phyloP scores from a whole-genome alignment of 2,329 filamentous ascomycete genomes.

The Conoideocrella luteorostrata region DNA sequence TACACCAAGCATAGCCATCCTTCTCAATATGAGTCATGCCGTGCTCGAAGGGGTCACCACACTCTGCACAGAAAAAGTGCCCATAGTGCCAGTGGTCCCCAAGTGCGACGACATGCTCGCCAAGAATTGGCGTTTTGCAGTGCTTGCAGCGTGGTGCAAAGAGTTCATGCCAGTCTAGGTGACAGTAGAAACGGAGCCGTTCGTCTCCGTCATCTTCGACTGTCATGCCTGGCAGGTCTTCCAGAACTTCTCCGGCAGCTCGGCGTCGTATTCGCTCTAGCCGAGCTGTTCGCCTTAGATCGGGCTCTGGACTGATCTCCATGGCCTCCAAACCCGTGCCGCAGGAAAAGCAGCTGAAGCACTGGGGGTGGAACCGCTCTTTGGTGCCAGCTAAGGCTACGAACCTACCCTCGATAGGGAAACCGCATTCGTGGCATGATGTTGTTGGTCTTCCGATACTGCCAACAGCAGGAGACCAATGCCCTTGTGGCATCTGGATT shows the following conservation, averaged over 20 bases:
- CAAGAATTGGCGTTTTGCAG: constrained; percentile 93
- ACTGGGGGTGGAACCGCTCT: constrained; percentile 84
- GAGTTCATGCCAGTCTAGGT: constrained; percentile 95
- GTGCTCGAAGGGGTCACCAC: constrained; percentile 84
- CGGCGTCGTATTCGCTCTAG: constrained; percentile 65
- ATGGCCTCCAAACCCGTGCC: constrained; percentile 86
- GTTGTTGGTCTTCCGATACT: constrained; percentile 52
- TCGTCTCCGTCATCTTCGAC: constrained; percentile 67
- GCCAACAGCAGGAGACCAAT: constrained; percentile 52
- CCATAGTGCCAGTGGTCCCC: constrained; percentile 95
- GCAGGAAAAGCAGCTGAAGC: constrained; percentile 85
- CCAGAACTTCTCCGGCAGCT: constrained; percentile 48
- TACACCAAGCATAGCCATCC: constrained; percentile 96
- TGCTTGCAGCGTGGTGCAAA: constrained; percentile 91
- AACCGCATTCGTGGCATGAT: constrained; percentile 75
- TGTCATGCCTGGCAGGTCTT: constrained; percentile 57
- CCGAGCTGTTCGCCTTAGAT: constrained; percentile 61
- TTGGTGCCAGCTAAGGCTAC: constrained; percentile 69
- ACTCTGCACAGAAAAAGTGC: constrained; percentile 98
- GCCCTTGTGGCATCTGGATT: constrained; percentile 39
- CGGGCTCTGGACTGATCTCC: constrained; percentile 91
- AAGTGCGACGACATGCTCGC: constrained; percentile 88
- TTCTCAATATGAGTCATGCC: constrained; percentile 77
- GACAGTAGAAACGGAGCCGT: constrained; percentile 82
- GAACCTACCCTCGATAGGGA: constrained; percentile 84